Base-by-base conservation (phyloP, 257 asterid genomes). In the Solanum paucissectum region DNA sequence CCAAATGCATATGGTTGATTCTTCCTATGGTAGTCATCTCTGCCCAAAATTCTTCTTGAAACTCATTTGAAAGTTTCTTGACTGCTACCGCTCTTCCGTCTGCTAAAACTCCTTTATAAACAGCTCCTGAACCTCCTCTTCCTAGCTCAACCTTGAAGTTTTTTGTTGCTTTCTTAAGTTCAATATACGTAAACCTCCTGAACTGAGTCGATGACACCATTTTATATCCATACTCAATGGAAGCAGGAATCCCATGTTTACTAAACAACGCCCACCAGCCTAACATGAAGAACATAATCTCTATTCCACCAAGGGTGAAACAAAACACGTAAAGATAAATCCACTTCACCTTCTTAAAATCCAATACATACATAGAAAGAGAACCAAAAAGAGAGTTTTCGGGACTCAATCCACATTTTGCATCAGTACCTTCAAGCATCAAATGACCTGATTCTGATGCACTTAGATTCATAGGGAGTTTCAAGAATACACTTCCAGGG, bases 401-500 rank as follows among this genome's bases (percentile, higher is more conserved):
- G 7, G 23, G 75, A 7, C 20, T 25, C 12, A 66, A 6, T 42
- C 64, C 77, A 87, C 93, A 90, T 34, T 25, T 44, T 71, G 60
- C 60, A 40, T 42, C 10, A 37, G 89, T 49, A 72, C 88, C 89
- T 32, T 88, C 91, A 33, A 92, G 91, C 82, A 82, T n/a, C 27
- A 91, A 38, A 37, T 6, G 14, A 16, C 69, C 74, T 7, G 91
- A 92, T 12, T 84, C 89, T 21, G 93, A 14, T 4, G 72, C 62
- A 62, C 73, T 90, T 21, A 91, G 6, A 89, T 25, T 88, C 11
- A 21, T 88, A 0, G 98, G 98, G 6, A 93, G 33, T 86, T 93
- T 95, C 18, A 95, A 13, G 68, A 91, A 93, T 29, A 92, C 90
- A 52, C 87, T 93, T 9, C 88, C 98, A 1, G 89, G 92, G 86